Evolutionary conservation across 2,329 filamentous ascomycete genomes (phyloP).

Genomic region (Colletotrichum caudatum): DNA sequence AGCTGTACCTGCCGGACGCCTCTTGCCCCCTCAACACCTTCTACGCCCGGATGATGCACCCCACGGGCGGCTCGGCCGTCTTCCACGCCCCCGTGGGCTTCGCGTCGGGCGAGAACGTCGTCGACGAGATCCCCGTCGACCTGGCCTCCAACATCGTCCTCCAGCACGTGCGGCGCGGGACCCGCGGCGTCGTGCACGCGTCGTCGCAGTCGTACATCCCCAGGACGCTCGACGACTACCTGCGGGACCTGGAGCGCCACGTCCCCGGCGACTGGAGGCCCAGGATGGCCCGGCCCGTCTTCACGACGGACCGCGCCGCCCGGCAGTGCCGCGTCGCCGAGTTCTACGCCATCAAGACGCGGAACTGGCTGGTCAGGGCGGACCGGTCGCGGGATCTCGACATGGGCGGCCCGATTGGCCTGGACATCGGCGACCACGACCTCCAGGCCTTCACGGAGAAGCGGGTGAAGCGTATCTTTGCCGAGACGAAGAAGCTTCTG

Average conservation of each 20-base stretch:
- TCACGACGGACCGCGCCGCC: neutral
- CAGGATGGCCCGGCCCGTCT: neutral
- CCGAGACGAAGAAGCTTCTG: neutral
- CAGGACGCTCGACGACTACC: neutral
- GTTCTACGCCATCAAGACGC: neutral
- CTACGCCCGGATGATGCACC: neutral
- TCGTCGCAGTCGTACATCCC: neutral
- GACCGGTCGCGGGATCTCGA: neutral
- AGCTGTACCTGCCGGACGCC: neutral
- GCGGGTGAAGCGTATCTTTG: neutral
- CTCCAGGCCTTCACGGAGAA: neutral
- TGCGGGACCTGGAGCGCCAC: neutral
- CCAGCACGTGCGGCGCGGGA: neutral
- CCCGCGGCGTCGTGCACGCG: neutral
- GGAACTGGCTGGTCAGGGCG: slow-evolving; percentile 2
- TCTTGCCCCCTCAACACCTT: neutral
- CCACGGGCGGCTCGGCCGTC: neutral
- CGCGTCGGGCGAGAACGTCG: neutral
- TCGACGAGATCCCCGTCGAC: slow-evolving; percentile 1
- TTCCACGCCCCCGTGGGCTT: neutral
- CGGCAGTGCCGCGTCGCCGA: neutral
- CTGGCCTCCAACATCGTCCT: neutral
- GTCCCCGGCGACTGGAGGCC: neutral
- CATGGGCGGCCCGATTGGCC: neutral
- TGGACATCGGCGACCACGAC: neutral